Evolutionary conservation across 768 basidiomycete species (phyloP).

Genomic region (Russula olivacea): DNA sequence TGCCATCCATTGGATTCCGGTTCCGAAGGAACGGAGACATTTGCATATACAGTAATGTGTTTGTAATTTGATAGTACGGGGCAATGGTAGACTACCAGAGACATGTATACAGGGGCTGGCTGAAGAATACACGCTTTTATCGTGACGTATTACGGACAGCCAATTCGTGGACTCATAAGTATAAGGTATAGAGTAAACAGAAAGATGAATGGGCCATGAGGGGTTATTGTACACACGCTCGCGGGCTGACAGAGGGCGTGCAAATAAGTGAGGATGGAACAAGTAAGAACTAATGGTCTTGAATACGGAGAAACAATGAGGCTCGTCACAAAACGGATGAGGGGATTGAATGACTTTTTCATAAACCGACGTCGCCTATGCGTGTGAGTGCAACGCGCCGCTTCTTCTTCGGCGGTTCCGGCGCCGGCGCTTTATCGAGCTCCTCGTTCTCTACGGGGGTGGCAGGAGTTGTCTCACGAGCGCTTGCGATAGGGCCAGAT

Average conservation of each 20-base stretch:
- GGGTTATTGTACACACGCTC: slow-evolving; percentile 15
- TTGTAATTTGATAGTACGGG: background rate
- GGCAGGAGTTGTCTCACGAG: background rate
- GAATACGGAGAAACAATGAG: background rate
- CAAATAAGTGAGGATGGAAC: slow-evolving; percentile 14
- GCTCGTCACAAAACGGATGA: background rate
- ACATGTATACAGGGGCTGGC: slow-evolving; percentile 10
- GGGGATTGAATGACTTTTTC: background rate
- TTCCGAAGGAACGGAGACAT: background rate
- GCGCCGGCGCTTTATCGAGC: slow-evolving; percentile 31
- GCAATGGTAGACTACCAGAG: background rate
- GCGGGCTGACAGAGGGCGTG: background rate
- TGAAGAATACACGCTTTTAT: background rate
- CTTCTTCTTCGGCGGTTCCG: slow-evolving; percentile 79
- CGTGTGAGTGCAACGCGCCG: slow-evolving; percentile 70
- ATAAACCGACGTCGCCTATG: slow-evolving; percentile 44
- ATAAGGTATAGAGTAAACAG: slow-evolving; percentile 19
- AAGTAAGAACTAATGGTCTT: background rate
- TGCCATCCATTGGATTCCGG: background rate
- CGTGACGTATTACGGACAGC: background rate
- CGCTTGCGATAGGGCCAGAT: slow-evolving; percentile 26
- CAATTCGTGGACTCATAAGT: slow-evolving; percentile 10
- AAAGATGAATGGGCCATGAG: background rate
- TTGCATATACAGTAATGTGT: background rate
- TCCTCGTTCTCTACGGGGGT: slow-evolving; percentile 18